Percentiles rank a stretch among this genome's conserved stretches.
These are phyloP conservation scores for Tremellales sp. DNA, from an alignment of 1,284 basidiomycete species.

Conservation along the genomic window DNA sequence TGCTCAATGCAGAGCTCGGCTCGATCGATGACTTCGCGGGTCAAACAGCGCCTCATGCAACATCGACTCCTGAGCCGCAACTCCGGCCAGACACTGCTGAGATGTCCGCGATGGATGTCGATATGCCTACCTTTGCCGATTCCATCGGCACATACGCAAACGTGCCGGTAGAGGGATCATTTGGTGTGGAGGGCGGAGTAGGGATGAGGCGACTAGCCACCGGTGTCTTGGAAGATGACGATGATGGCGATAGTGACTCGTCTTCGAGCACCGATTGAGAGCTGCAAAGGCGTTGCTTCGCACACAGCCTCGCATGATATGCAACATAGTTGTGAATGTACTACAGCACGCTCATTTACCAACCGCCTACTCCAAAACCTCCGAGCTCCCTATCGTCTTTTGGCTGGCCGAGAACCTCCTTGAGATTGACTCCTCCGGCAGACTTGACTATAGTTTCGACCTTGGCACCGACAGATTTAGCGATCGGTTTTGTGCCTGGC, in stretches of 20 bases:
- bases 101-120: not conserved
- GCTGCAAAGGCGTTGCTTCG: not conserved
- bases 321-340: not conserved
- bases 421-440: constrained; percentile 15
- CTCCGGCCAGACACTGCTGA: constrained; percentile 2
- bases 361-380: constrained; percentile 32
- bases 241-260: constrained; percentile 32
- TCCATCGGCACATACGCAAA: not conserved
- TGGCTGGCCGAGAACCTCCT: constrained; percentile 12
- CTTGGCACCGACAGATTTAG: constrained; percentile 7
- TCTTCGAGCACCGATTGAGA: not conserved
- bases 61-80: constrained; percentile 2
- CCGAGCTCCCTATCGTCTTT: constrained; percentile 8
- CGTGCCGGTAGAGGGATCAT: too few relatives aligned
- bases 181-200: constrained; percentile 33
- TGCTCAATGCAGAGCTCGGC: constrained; percentile 30
- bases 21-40: constrained; percentile 30
- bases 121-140: constrained; percentile 1
- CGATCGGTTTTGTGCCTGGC: too few relatives aligned
- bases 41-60: not conserved
- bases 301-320: not conserved
- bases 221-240: constrained; percentile 19
- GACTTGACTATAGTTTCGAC: constrained; percentile 8
- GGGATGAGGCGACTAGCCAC: constrained; percentile 31
- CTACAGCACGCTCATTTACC: constrained; percentile 15